phyloP scores from a whole-genome alignment of 345 rosid species.

The Salix purpurea region DNA sequence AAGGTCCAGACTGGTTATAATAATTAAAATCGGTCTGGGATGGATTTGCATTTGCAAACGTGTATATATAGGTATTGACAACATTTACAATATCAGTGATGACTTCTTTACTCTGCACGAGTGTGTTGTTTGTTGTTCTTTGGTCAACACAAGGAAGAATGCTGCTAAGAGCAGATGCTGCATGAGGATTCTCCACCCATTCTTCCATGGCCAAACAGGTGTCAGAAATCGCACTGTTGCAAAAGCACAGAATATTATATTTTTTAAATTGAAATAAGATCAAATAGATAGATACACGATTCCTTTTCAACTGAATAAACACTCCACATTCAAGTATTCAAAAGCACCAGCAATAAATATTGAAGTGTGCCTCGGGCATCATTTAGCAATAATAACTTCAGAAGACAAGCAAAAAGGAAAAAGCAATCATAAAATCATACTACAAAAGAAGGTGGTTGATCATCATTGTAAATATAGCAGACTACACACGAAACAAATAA shows the following conservation, averaged over 20 bases:
- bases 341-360: neutral
- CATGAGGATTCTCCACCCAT: conserved; percentile 88
- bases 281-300: neutral
- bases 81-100: conserved; percentile 71
- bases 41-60: conserved; percentile 74
- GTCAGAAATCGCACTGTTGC: conserved; percentile 70
- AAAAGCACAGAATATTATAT: conserved; percentile 1
- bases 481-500: neutral
- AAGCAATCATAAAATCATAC: neutral
- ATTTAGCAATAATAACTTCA: too few species aligned
- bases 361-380: too few species aligned
- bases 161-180: conserved; percentile 82
- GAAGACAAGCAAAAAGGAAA: neutral
- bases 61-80: conserved; percentile 73
- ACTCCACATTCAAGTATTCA: neutral
- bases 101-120: conserved; percentile 87
- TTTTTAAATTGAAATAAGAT: neutral
- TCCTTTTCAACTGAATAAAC: neutral
- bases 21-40: conserved; percentile 42
- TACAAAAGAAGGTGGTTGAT: neutral
- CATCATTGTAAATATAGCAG: neutral
- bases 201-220: conserved; percentile 90
- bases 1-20: conserved; percentile 84
- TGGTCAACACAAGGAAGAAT: conserved; percentile 95
- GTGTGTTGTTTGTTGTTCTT: conserved; percentile 77